Evolutionary conservation across 2,329 filamentous ascomycete species (phyloP), one percentile per base, ranked within the genome.

Genomic region (Aspergillus sp.): DNA sequence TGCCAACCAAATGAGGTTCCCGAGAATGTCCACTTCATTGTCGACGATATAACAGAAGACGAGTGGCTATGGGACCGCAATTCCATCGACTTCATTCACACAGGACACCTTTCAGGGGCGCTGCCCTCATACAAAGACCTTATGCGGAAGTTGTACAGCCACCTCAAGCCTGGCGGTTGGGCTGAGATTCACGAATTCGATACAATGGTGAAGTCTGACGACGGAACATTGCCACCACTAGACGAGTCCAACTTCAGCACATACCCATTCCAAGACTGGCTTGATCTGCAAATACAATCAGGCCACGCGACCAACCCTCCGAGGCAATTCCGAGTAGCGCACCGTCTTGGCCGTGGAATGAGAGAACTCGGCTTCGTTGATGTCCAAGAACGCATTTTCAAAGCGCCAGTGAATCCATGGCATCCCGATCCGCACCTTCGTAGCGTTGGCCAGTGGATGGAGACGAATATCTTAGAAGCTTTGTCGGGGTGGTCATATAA

Each of bases 21-120:
- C 0, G 82, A 84, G 17, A 93, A 93, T 61, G 87, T 91, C 14
- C 84, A 86, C 61, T 93, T 93, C 63, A 85, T 86, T 59, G 82
- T 93, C 46, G 88, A 91, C 67, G 89, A 92, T 66, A 80, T 81
- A 68, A 80, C 82, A 3, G 84, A 86, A 66, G 76, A 80, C 1
- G 82, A 88, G 55, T 87, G 85, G 84, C 75, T 83, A 74, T 68
- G 84, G 74, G 74, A 79, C 5, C 65, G 74, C 0, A 64, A 78
- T 55, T 66, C 79, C 62, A 80, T 87, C 64, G 85, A 88, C 70
- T 82, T 82, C 58, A 80, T 89, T 57, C 86, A 87, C 70, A 79
- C 83, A 2, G 79, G 83, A 45, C 76, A 84, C 64, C 78, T 89
- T 73, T 76, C 78, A 2, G 87, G 86, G 19, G 79, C 81, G 48